phyloP scores from a whole-genome alignment of 2,329 filamentous ascomycete species.

The Fusarium torulosum region DNA sequence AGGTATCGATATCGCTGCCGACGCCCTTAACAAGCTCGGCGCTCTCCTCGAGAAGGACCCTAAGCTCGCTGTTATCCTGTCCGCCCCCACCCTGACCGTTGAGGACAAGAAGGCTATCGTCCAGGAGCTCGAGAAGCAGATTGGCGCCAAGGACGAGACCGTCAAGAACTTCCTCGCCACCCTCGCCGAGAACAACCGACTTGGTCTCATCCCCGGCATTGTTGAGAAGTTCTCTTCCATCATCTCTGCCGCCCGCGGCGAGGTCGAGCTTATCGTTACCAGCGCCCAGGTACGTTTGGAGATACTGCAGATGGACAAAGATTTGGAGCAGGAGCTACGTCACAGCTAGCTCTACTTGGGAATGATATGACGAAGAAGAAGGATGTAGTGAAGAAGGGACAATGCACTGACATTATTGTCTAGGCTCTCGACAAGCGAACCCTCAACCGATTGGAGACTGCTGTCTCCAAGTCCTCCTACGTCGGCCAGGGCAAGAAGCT shows the following conservation, averaged over 20 bases:
- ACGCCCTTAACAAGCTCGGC: slow-evolving; percentile 78
- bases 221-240: slow-evolving; percentile 88
- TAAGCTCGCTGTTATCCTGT: slow-evolving; percentile 82
- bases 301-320: slow-evolving; percentile 12
- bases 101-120: slow-evolving; percentile 89
- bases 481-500: slow-evolving; percentile 94
- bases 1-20: slow-evolving; percentile 85
- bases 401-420: slow-evolving; percentile 36
- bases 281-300: slow-evolving; percentile 80
- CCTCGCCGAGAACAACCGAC: slow-evolving; percentile 95
- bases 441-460: slow-evolving; percentile 85
- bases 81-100: slow-evolving; percentile 80
- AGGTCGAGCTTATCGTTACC: slow-evolving; percentile 93
- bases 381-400: slow-evolving; percentile 8
- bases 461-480: slow-evolving; percentile 90
- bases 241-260: slow-evolving; percentile 89
- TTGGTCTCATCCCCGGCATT: slow-evolving; percentile 84
- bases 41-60: slow-evolving; percentile 82
- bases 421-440: slow-evolving; percentile 90
- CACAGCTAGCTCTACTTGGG: slow-evolving; percentile 10
- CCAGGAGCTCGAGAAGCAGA: slow-evolving; percentile 86
- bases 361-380: slow-evolving; percentile 16
- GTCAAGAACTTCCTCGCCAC: slow-evolving; percentile 94
- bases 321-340: slow-evolving; percentile 26
- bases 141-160: slow-evolving; percentile 80